Base-by-base conservation (phyloP, 805 yeast species). In the Metschnikowia santaceciliae region DNA sequence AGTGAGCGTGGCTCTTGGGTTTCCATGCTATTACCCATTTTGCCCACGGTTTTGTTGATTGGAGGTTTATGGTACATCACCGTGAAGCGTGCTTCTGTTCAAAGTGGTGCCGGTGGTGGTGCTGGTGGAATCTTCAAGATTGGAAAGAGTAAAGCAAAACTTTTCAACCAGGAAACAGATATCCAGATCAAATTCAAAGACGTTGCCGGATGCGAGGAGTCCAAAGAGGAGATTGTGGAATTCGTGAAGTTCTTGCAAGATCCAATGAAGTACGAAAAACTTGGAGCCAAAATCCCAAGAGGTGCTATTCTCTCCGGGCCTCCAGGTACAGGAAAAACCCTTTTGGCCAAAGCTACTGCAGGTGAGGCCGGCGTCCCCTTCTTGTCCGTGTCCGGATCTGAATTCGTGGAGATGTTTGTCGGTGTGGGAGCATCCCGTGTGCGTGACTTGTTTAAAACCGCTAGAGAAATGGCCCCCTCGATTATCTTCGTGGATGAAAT, bases 311-410 rank as follows among this genome's bases (percentile, higher is more conserved):
- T 94, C 51, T 87, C 96, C 1, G 99, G 99, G 45, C 96, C 99
- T 15, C 99, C 99, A 47, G 99, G 99, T 75, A 94, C 99, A 8
- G 99, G 99, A 82, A 94, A 94, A 68, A 94, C 99, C 0, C 75
- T 94, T 48, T 74, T 94, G 46, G 99, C 99, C 11, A 92, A 90
- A 66, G 99, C 99, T 4, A 94, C 98, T 46, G 99, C 99, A 1
- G 99, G 99, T 58, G 99, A 94, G 69, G 99, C 99, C 0, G 96
- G 94, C 51, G 99, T 94, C 38, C 97, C 99, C 40, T 94, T 94
- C 67, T 84, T 84, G 61, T 88, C 96, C 14, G 98, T 94, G 17
- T 88, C 96, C 0, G 99, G 99, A 56, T 91, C 98, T 5, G 99
- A 92, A 69, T 92, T 92, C 60, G 96, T 94, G 13, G 98, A 92